phyloP scores from a whole-genome alignment of 202 grass and related monocot genomes.

The Schoenoplectus triqueter region DNA sequence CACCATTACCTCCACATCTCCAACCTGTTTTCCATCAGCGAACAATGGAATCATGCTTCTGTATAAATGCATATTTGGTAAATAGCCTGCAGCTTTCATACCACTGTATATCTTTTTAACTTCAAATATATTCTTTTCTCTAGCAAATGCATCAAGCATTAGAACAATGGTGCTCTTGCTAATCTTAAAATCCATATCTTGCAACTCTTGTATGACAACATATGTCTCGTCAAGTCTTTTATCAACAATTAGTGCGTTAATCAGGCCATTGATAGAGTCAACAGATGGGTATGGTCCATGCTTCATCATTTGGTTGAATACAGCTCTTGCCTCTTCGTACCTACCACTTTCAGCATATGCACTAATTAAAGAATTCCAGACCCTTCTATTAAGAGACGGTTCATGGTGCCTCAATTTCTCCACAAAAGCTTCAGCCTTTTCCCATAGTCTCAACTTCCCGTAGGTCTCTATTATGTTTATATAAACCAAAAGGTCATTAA shows the following conservation, averaged over 20 bases:
- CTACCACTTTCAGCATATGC: constrained; percentile 85
- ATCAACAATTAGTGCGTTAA: constrained; percentile 84
- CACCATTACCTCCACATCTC: constrained; percentile 83
- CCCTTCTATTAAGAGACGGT: constrained; percentile 60
- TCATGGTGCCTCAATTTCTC: constrained; percentile 56
- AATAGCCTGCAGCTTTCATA: constrained; percentile 90
- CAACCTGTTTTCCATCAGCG: constrained; percentile 63
- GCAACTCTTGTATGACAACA: constrained; percentile 83
- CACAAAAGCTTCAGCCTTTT: constrained; percentile 75
- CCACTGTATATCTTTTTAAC: constrained; percentile 99
- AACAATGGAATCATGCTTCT: constrained; percentile 79
- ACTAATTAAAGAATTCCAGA: constrained; percentile 92
- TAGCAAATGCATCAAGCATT: constrained; percentile 92
- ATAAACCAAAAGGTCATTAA: constrained; percentile 58
- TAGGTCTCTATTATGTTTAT: constrained; percentile 74
- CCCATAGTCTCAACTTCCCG: constrained; percentile 77
- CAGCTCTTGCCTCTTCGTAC: constrained; percentile 78
- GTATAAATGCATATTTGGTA: constrained; percentile 84
- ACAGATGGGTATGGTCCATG: constrained; percentile 70
- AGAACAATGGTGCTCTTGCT: constrained; percentile 84
- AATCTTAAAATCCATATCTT: constrained; percentile 95
- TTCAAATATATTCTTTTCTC: constrained; percentile 78
- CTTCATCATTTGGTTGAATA: constrained; percentile 88
- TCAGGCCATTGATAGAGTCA: constrained; percentile 88
- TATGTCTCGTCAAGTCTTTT: constrained; percentile 83